Evolutionary conservation across 2,329 filamentous ascomycete species (phyloP).

Genomic region (Fusarium phyllophilum): DNA sequence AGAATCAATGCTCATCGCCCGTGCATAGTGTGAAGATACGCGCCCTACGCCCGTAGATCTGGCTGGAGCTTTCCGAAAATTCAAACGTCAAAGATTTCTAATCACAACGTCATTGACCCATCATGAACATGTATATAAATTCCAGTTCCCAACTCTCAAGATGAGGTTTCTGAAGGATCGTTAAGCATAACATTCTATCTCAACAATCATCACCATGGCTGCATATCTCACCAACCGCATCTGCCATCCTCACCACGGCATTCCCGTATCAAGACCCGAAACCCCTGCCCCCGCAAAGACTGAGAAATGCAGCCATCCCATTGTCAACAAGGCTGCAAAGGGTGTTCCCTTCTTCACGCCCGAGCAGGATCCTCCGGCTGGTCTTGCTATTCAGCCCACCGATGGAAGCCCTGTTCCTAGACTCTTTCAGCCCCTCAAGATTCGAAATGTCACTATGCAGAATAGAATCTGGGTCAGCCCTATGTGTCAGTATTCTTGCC

Average conservation of each 20-base stretch:
- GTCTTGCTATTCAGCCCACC: slow-evolving; percentile 55
- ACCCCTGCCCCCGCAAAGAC: slow-evolving; percentile 37
- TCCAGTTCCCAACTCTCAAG: background rate
- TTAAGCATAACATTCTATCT: background rate
- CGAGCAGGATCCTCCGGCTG: slow-evolving; percentile 56
- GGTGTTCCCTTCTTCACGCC: slow-evolving; percentile 60
- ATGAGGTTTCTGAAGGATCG: background rate
- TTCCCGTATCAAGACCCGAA: slow-evolving; percentile 39
- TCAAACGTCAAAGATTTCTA: slow-evolving; percentile 12
- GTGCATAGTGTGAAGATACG: background rate
- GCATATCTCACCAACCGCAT: slow-evolving; percentile 44
- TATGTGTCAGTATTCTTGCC: slow-evolving; percentile 59
- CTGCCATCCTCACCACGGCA: slow-evolving; percentile 42
- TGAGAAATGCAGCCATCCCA: slow-evolving; percentile 37
- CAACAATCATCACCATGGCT: slow-evolving; percentile 34
- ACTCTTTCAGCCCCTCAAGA: slow-evolving; percentile 58
- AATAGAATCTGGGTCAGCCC: slow-evolving; percentile 60
- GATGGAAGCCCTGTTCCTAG: slow-evolving; percentile 62
- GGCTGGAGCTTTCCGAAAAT: background rate
- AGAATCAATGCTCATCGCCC: background rate
- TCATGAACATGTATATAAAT: slow-evolving; percentile 11
- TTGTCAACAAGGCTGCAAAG: slow-evolving; percentile 43
- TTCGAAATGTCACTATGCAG: slow-evolving; percentile 56
- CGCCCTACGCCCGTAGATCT: background rate
- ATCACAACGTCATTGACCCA: slow-evolving; percentile 28